Percentiles rank a stretch among this genome's conserved stretches.
Conservation (phyloP, 495 filamentous ascomycete genomes). For the Wilcoxina mikolae region DNA sequence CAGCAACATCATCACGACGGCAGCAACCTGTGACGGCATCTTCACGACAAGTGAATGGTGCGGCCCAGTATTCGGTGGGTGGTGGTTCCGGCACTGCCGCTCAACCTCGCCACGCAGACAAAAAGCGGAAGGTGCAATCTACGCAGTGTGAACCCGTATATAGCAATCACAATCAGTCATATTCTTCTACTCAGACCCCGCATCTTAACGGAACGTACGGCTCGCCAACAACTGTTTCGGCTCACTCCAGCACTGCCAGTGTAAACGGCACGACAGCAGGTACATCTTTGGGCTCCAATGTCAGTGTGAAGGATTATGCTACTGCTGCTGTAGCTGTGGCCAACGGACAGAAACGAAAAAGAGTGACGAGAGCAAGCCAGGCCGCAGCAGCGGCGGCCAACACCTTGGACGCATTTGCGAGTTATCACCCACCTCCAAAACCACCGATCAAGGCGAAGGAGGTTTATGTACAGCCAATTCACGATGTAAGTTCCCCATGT, state of each 20-base stretch:
- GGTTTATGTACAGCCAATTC: conserved; percentile 64
- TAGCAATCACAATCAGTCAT: conserved; percentile 39
- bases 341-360: conserved; percentile 69
- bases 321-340: conserved; percentile 21
- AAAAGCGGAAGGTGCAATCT: conserved; percentile 47
- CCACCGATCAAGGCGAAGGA: conserved; percentile 86
- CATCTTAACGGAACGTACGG: conserved; percentile 37
- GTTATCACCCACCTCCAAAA: conserved; percentile 70
- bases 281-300: conserved; percentile 69
- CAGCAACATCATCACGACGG: conserved; percentile 14
- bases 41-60: conserved; percentile 1
- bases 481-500: conserved; percentile 52
- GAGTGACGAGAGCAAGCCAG: conserved; percentile 41
- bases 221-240: conserved; percentile 58
- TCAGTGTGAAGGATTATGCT: conserved; percentile 45
- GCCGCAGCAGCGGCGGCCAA: conserved; percentile 29
- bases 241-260: conserved; percentile 71
- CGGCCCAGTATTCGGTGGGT: background rate
- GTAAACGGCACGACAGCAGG: conserved; percentile 69
- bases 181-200: conserved; percentile 57
- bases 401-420: conserved; percentile 54
- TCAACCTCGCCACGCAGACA: conserved; percentile 37
- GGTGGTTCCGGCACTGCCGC: background rate
- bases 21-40: conserved; percentile 1
- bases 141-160: conserved; percentile 51